Percentiles rank a stretch among this genome's conserved stretches.
These are phyloP conservation scores for Phytomonas francai DNA, from an alignment of 208 protist genomes.

Conservation along the genomic window DNA sequence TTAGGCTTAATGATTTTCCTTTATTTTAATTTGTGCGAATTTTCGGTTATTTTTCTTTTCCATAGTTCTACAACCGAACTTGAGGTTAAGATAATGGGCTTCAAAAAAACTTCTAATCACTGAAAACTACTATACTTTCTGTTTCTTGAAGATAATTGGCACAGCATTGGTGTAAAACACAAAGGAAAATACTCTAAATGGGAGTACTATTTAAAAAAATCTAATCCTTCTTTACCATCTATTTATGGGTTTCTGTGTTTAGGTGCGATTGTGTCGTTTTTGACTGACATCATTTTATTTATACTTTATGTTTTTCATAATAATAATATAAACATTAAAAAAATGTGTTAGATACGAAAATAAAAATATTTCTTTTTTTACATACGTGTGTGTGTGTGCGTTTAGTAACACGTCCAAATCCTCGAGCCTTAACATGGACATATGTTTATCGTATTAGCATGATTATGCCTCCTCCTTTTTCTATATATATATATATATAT, in stretches of 20 bases:
- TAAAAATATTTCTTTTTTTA: constrained; percentile 1
- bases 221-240: not conserved
- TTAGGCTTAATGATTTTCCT: too few relatives aligned
- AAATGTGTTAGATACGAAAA: not conserved
- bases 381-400: too few relatives aligned
- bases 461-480: too few relatives aligned
- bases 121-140: too few relatives aligned
- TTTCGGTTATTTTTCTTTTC: constrained; percentile 10
- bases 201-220: constrained; percentile 7
- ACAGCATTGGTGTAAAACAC: not conserved
- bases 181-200: not conserved
- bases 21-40: constrained; percentile 6
- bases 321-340: constrained; percentile 4
- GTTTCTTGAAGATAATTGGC: constrained; percentile 3
- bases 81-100: too few relatives aligned
- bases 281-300: constrained; percentile 8
- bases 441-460: too few relatives aligned
- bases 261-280: constrained; percentile 4
- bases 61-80: constrained; percentile 7
- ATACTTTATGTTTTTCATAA: constrained; percentile 4
- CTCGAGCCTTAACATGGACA: too few relatives aligned
- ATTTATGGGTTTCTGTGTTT: constrained; percentile 3
- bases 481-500: too few relatives aligned
- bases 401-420: too few relatives aligned
- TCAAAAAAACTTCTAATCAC: too few relatives aligned